Conservation (phyloP, 441 rosid species). For the Croton laevigatus region DNA sequence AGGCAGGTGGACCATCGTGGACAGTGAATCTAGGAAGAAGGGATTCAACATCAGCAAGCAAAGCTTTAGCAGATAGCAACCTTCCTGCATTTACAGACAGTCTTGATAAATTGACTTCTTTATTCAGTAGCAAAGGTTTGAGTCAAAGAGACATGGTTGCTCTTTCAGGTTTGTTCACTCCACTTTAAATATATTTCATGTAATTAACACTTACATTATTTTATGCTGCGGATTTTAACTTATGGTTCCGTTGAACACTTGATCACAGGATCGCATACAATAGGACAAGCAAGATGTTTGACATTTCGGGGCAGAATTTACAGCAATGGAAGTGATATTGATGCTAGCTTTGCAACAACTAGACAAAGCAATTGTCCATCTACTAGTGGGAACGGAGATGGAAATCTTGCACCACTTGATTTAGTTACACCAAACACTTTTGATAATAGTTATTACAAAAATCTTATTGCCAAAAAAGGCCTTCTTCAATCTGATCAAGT, state of each 20-base stretch:
- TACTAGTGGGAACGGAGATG: conserved; percentile 28
- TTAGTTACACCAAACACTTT: conserved; percentile 53
- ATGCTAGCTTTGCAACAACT: conserved; percentile 42
- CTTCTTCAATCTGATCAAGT: conserved; percentile 49
- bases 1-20: conserved; percentile 40
- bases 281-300: conserved; percentile 50
- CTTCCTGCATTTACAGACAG: conserved; percentile 31
- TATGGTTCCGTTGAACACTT: not conserved
- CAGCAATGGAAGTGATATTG: conserved; percentile 39
- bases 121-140: conserved; percentile 42
- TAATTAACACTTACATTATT: too few relatives aligned
- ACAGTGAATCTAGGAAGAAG: conserved; percentile 32
- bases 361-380: conserved; percentile 34
- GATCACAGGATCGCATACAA: conserved; percentile 46
- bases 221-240: too few relatives aligned
- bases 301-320: conserved; percentile 47
- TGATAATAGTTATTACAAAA: conserved; percentile 53
- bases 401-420: conserved; percentile 44
- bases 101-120: not conserved
- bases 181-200: too few relatives aligned
- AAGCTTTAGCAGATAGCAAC: conserved; percentile 29
- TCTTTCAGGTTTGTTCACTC: conserved; percentile 24
- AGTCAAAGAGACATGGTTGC: conserved; percentile 56
- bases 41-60: conserved; percentile 29
- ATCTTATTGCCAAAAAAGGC: conserved; percentile 46